Evolutionary conservation across 1,284 basidiomycete species (phyloP).

Genomic region (Cronartium quercuum): DNA sequence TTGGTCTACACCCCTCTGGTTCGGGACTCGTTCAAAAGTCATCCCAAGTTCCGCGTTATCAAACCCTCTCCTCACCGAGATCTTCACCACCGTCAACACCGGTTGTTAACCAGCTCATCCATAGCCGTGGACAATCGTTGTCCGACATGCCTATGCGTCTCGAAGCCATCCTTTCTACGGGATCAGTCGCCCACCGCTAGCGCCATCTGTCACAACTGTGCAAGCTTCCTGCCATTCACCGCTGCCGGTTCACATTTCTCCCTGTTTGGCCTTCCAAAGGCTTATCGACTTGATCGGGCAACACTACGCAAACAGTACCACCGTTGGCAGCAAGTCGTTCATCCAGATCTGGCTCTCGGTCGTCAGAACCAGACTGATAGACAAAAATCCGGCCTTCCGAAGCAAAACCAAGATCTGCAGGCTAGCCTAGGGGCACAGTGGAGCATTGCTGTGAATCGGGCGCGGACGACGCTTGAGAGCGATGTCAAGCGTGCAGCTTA

Average conservation of each 20-base stretch:
- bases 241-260: not conserved
- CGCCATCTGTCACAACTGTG: not conserved
- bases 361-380: not conserved
- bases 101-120: no score
- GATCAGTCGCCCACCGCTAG: not conserved
- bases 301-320: not conserved
- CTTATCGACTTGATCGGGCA: not conserved
- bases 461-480: conserved; percentile 1
- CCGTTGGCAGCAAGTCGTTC: conserved; percentile 28
- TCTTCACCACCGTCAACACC: no score
- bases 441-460: conserved; percentile 25
- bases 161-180: not conserved
- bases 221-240: not conserved
- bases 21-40: no score
- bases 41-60: no score
- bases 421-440: conserved; percentile 2
- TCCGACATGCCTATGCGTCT: not conserved
- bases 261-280: not conserved
- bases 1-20: no score
- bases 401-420: not conserved
- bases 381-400: not conserved
- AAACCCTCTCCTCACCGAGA: no score
- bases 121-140: not conserved
- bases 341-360: conserved; percentile 6
- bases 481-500: conserved; percentile 29